Percentiles rank a stretch among this genome's conserved stretches.
These are phyloP conservation scores for Cladosporium cucumerinum DNA, from an alignment of 2,329 filamentous ascomycete genomes.

Conservation along the genomic window DNA sequence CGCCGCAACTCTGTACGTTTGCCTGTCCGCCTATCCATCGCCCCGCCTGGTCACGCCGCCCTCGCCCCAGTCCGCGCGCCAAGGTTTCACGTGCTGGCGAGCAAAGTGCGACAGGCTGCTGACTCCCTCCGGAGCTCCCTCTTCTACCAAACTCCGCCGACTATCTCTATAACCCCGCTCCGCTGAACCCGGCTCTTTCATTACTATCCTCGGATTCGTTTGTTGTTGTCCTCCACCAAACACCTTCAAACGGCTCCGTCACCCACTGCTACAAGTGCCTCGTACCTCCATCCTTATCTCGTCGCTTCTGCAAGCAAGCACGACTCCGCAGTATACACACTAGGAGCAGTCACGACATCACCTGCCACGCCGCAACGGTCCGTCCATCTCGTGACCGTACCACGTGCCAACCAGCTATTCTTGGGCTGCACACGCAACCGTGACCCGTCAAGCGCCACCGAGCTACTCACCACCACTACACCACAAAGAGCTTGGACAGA, in stretches of 20 bases:
- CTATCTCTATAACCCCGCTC: not conserved
- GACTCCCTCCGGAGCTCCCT: constrained; percentile 10
- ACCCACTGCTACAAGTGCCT: not conserved
- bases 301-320: not conserved
- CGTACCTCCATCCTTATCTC: not conserved
- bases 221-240: not conserved
- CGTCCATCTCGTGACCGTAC: not conserved
- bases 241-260: not conserved
- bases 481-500: constrained; percentile 1
- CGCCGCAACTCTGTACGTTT: not conserved
- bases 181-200: not conserved
- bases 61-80: not conserved
- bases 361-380: not conserved
- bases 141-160: constrained; percentile 9
- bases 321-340: not conserved
- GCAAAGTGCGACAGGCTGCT: constrained; percentile 16
- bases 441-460: not conserved
- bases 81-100: constrained; percentile 12
- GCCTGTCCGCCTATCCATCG: not conserved
- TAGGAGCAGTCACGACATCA: not conserved
- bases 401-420: not conserved
- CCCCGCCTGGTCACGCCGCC: not conserved
- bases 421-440: not conserved
- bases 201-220: not conserved
- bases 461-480: not conserved